Base-by-base conservation (phyloP, 2,329 filamentous ascomycete species). In the Sclerotiophoma versabilis region DNA sequence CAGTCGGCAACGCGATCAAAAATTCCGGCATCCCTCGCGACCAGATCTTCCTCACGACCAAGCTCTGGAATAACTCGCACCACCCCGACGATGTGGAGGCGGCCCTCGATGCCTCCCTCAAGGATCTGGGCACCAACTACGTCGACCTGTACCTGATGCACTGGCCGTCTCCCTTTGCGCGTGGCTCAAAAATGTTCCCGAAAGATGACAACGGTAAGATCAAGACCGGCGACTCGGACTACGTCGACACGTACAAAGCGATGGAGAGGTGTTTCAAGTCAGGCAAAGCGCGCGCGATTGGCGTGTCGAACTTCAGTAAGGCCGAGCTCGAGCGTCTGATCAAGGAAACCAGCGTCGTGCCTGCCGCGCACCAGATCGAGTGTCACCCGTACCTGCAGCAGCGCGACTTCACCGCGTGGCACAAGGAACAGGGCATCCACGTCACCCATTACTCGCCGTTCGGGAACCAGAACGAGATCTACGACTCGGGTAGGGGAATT, bases 31-130 rank as follows among this genome's bases (percentile, higher is more conserved):
- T 74, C 22, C 62, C 68, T 23, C 68, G 69, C 26, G 90, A 62
- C 3, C 49, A 72, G 23, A 59, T 73, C 34, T 72, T 72, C 57
- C 58, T 73, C 22, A 72, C 93, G 56, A 92, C 89, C 75, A 96
- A 96, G 82, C 86, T 96, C 49, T 96, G 92, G 92, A 92, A 93
- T 80, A 88, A 87, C 68, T 93, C 91, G 83, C 91, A 96, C 80
- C 88, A 93, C 69, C 83, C 69, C 0, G 65, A 70, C 26, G 70
- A 84, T 65, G 92, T 93, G 67, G 83, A 81, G 75, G 84, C 84
- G 75, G 87, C 86, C 68, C 91, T 96, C 77, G 95, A 63, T 81
- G 84, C 63, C 79, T 89, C 87, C 61, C 79, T 95, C 68, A 83
- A 86, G 27, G 93, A 83, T 91, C 89, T 90, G 84, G 88, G 61